A percentile compares a stretch with the other conserved stretches of the same genome.
Evolutionary conservation across 1,284 basidiomycete genomes (phyloP).

Genomic region (Rhodotorula mucilaginosa): DNA sequence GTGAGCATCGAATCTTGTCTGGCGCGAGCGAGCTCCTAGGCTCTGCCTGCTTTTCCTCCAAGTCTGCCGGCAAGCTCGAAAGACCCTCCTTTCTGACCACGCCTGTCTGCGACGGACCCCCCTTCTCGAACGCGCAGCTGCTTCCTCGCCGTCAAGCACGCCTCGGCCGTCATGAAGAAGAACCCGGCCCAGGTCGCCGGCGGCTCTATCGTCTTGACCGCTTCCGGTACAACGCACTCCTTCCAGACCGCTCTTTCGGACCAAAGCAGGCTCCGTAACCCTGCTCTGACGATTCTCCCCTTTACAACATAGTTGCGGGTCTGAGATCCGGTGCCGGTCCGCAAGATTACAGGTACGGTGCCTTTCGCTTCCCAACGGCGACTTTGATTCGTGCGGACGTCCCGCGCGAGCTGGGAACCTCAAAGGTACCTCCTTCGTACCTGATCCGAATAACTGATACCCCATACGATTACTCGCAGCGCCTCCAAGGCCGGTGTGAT

Average conservation of each 20-base stretch:
- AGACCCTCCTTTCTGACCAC: not conserved
- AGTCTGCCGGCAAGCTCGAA: no score
- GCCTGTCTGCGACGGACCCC: no score
- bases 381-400: no score
- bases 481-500: slow-evolving; percentile 88
- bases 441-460: not conserved
- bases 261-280: not conserved
- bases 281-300: not conserved
- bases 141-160: slow-evolving; percentile 87
- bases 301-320: slow-evolving; percentile 64
- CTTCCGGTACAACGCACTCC: slow-evolving; percentile 62
- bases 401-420: no score
- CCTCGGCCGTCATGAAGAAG: slow-evolving; percentile 70
- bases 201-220: slow-evolving; percentile 86
- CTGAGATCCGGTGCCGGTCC: slow-evolving; percentile 79
- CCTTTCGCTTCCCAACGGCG: not conserved
- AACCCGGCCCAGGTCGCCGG: slow-evolving; percentile 57
- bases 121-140: slow-evolving; percentile 55
- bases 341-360: slow-evolving; percentile 65
- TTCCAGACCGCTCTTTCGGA: not conserved
- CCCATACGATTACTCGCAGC: slow-evolving; percentile 53
- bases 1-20: slow-evolving; percentile 52
- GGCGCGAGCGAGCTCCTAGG: no score
- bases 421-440: no score
- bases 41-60: no score